Base-by-base conservation (phyloP, 352 stramenopile genomes). In the Blastocystis sp. region DNA sequence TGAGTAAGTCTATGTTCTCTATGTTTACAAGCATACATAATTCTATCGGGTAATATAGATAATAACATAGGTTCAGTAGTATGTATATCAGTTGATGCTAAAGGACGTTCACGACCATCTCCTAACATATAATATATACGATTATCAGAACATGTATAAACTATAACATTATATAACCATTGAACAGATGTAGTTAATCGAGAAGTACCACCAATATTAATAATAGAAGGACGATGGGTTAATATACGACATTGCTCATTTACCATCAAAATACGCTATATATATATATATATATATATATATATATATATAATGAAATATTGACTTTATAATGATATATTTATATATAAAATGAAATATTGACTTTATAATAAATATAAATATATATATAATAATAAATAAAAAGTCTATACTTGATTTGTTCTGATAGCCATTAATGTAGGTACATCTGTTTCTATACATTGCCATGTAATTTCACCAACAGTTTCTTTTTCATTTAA, bases 41-140 rank as follows among this genome's bases (percentile, higher is more conserved):
- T 42, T 24, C 52, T 39, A 27, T 62, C 52, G 21, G 52, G 52
- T 2, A 62, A 16, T 9, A 62, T 42, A 10, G 52, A 62, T 42
- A 62, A 54, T n/a, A 62, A 31, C 16, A 49, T 62, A 16, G 52
- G 52, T 27, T 62, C 52, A 7, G 52, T 49, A 13, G 52, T 42
- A 27, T 62, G 35, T 13, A 62, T 52, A 41, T 62, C 52, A 13
- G 54, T 30, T 21, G 52, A 47, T 23, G 39, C 52, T n/a, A 62
- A 54, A 3, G 52, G 52, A 27, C 52, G 52, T 33, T 62, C 52
- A 23, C 35, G 34, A 16, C 32, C 37, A 21, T 62, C 52, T n/a
- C 39, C 52, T 42, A 62, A 40, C 52, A 62, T 62, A 28, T 62
- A 62, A 34, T 62, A 62, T 11, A 62, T 39, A 52, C 52, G 52